A percentile compares a stretch with the other conserved stretches of the same genome.
Evolutionary conservation across 805 yeast genomes (phyloP).

Genomic region (Hanseniaspora singularis): DNA sequence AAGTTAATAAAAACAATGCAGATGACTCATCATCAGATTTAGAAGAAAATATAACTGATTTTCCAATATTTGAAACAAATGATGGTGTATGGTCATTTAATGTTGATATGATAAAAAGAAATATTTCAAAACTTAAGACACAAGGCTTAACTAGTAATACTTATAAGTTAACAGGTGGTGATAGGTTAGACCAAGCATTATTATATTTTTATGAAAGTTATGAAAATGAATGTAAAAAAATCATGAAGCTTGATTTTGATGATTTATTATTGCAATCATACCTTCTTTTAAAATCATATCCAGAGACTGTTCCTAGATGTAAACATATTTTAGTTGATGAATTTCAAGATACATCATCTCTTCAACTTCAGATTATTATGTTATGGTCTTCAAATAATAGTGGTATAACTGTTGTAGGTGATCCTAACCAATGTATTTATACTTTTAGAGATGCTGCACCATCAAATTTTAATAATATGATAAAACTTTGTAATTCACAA

Average conservation of each 20-base stretch:
- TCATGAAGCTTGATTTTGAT: slow-evolving; percentile 62
- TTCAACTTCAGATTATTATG: slow-evolving; percentile 61
- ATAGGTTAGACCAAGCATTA: slow-evolving; percentile 27
- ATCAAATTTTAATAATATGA: slow-evolving; percentile 51
- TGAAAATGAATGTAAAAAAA: slow-evolving; percentile 35
- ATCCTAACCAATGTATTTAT: slow-evolving; percentile 91
- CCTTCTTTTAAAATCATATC: slow-evolving; percentile 33
- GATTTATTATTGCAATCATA: slow-evolving; percentile 55
- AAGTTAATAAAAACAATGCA: slow-evolving; percentile 14
- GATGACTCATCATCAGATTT: background rate
- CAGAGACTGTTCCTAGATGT: slow-evolving; percentile 36
- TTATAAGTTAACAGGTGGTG: slow-evolving; percentile 23
- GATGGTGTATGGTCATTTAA: slow-evolving; percentile 32
- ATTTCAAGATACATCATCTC: slow-evolving; percentile 78
- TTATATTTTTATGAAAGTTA: slow-evolving; percentile 39
- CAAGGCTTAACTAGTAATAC: slow-evolving; percentile 37
- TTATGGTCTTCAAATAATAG: slow-evolving; percentile 31
- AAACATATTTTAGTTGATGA: slow-evolving; percentile 81
- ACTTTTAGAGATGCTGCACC: slow-evolving; percentile 74
- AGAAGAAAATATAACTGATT: slow-evolving; percentile 15
- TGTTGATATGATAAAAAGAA: slow-evolving; percentile 31
- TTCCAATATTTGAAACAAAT: background rate
- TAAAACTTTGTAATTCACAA: slow-evolving; percentile 28
- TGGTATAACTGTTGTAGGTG: slow-evolving; percentile 83
- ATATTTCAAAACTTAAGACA: slow-evolving; percentile 49